Percentiles rank a stretch among this genome's conserved stretches.
phyloP scores from a whole-genome alignment of 2,329 filamentous ascomycete genomes.

The Phoma sp. region DNA sequence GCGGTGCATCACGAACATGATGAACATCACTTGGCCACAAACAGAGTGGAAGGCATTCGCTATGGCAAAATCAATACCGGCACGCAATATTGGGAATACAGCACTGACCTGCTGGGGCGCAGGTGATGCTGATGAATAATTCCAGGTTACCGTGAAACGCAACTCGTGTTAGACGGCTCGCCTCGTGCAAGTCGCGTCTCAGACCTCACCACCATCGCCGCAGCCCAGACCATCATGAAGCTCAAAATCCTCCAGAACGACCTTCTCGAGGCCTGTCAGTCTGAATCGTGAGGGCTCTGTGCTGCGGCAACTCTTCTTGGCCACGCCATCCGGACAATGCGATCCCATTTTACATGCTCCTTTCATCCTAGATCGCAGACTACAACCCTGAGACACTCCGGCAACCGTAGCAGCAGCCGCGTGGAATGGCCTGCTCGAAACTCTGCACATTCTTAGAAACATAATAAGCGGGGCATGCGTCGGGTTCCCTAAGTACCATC shows the following conservation, averaged over 20 bases:
- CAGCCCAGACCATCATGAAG: conserved; percentile 48
- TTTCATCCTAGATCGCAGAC: conserved; percentile 24
- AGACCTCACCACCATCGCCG: conserved; percentile 37
- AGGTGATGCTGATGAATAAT: neutral
- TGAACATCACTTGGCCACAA: conserved; percentile 3
- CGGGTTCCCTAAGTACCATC: conserved; percentile 36
- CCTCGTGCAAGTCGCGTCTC: conserved; percentile 44
- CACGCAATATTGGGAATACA: neutral
- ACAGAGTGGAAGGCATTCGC: neutral
- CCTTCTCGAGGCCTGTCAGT: conserved; percentile 27
- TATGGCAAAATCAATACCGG: neutral
- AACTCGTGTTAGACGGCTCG: conserved; percentile 34
- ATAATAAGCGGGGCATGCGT: conserved; percentile 32
- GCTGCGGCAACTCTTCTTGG: conserved; percentile 28
- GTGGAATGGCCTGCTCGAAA: conserved; percentile 33
- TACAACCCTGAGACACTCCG: conserved; percentile 33
- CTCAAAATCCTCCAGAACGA: conserved; percentile 29
- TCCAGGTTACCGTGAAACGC: conserved; percentile 37
- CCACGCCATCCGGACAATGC: conserved; percentile 35
- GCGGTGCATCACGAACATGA: conserved; percentile 14
- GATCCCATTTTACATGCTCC: conserved; percentile 28
- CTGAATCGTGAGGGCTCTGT: conserved; percentile 23
- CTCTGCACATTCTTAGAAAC: conserved; percentile 39
- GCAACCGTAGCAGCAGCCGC: conserved; percentile 37
- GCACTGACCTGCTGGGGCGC: neutral